phyloP scores from a whole-genome alignment of 208 protist species.

The Leishmania tropica region DNA sequence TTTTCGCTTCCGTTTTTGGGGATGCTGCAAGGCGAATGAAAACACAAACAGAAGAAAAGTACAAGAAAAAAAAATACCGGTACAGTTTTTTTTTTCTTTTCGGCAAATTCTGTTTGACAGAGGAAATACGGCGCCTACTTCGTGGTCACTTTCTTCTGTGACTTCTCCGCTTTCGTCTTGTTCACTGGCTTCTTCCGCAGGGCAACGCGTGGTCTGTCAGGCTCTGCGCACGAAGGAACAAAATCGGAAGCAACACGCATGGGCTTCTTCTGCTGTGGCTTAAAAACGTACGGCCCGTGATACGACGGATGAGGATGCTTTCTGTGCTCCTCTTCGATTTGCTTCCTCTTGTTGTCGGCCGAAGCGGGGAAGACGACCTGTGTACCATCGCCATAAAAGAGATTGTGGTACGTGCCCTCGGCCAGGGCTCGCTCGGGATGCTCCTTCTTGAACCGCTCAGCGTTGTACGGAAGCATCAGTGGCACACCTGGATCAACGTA shows the following conservation, averaged over 20 bases:
- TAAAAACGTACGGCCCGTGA: constrained; percentile 21
- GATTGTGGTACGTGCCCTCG: constrained; percentile 67
- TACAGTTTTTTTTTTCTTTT: constrained; percentile 13
- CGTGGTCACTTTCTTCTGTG: constrained; percentile 5
- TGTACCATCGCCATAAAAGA: constrained; percentile 76
- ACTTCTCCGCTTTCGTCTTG: constrained; percentile 16
- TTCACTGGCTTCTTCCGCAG: neutral
- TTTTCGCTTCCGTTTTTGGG: neutral
- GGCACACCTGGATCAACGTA: constrained; percentile 76
- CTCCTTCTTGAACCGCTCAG: constrained; percentile 39
- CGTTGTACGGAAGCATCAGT: constrained; percentile 55
- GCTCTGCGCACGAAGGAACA: constrained; percentile 73
- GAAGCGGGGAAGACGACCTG: constrained; percentile 55
- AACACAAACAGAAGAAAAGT: constrained; percentile 14
- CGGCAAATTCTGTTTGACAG: neutral
- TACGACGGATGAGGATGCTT: constrained; percentile 30
- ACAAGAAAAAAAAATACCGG: neutral
- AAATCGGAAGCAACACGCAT: constrained; percentile 73
- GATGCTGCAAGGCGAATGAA: neutral
- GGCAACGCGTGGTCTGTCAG: constrained; percentile 18
- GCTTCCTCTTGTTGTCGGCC: constrained; percentile 67
- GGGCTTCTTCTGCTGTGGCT: constrained; percentile 31
- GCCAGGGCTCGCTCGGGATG: constrained; percentile 28
- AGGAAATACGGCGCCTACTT: neutral
- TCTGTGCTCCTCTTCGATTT: constrained; percentile 51